Evolutionary conservation across 2,329 filamentous ascomycete species (phyloP).

Genomic region (Allantophomopsis cytisporea): DNA sequence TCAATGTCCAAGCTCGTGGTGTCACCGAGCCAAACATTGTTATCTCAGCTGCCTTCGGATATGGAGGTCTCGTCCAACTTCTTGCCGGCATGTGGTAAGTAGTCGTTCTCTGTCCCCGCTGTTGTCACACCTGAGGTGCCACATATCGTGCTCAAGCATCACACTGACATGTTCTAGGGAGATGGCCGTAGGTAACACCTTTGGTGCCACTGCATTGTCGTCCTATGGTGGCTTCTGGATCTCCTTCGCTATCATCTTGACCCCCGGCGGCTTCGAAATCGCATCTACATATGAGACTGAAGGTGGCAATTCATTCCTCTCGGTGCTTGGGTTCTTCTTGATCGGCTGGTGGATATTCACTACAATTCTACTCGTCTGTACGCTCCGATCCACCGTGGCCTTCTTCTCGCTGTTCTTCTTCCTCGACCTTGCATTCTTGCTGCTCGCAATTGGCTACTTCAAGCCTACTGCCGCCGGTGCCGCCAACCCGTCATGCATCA

Average conservation of each 20-base stretch:
- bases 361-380: constrained; percentile 39
- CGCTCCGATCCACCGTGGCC: constrained; percentile 42
- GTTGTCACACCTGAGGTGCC: background rate
- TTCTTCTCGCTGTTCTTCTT: constrained; percentile 47
- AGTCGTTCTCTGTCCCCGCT: background rate
- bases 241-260: constrained; percentile 40
- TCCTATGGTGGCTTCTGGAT: constrained; percentile 54
- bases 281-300: constrained; percentile 17
- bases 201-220: constrained; percentile 46
- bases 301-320: constrained; percentile 24
- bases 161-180: constrained; percentile 27
- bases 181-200: constrained; percentile 50
- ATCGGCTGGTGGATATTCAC: constrained; percentile 54
- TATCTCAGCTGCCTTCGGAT: constrained; percentile 40
- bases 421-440: constrained; percentile 42
- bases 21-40: constrained; percentile 36
- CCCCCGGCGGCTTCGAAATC: constrained; percentile 42
- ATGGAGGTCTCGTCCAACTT: constrained; percentile 56
- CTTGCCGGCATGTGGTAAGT: constrained; percentile 54
- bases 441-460: constrained; percentile 38
- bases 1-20: constrained; percentile 37
- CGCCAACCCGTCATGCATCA: constrained; percentile 37
- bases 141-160: background rate
- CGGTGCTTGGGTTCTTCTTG: constrained; percentile 42
- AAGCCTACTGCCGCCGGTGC: constrained; percentile 14